These are phyloP conservation scores for Euphorbia pulcherrima DNA, from an alignment of 345 rosid genomes.

Conservation along the genomic window DNA sequence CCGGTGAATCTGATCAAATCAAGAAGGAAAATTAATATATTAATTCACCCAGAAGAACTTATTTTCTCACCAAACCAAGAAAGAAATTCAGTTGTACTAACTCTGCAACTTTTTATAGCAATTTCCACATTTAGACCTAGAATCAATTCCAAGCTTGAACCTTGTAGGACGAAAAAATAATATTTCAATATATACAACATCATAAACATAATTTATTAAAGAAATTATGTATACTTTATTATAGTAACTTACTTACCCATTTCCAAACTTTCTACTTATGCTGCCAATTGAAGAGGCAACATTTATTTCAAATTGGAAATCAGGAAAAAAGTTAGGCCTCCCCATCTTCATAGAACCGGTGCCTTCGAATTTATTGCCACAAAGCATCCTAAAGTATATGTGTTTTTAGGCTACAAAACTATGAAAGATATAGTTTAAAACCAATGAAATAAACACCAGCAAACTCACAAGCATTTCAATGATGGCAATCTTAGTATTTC, in stretches of 20 bases:
- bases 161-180: constrained; percentile 24
- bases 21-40: constrained; percentile 1
- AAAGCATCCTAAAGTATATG: constrained; percentile 55
- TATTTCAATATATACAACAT: constrained; percentile 20
- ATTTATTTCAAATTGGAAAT: constrained; percentile 52
- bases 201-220: neutral
- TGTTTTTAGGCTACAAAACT: constrained; percentile 10
- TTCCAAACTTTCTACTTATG: constrained; percentile 55
- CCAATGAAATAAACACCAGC: neutral
- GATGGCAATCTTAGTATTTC: constrained; percentile 44
- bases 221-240: neutral
- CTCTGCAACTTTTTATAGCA: constrained; percentile 22
- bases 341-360: constrained; percentile 40
- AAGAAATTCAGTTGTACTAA: constrained; percentile 26
- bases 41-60: constrained; percentile 10
- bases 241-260: constrained; percentile 44
- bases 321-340: constrained; percentile 50
- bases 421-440: neutral
- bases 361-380: constrained; percentile 62
- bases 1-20: constrained; percentile 29
- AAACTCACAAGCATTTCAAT: constrained; percentile 65
- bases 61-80: neutral
- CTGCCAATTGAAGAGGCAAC: constrained; percentile 31
- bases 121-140: constrained; percentile 12
- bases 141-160: constrained; percentile 35